Conservation (phyloP, 345 rosid genomes). For the Pugionium cornutum region DNA sequence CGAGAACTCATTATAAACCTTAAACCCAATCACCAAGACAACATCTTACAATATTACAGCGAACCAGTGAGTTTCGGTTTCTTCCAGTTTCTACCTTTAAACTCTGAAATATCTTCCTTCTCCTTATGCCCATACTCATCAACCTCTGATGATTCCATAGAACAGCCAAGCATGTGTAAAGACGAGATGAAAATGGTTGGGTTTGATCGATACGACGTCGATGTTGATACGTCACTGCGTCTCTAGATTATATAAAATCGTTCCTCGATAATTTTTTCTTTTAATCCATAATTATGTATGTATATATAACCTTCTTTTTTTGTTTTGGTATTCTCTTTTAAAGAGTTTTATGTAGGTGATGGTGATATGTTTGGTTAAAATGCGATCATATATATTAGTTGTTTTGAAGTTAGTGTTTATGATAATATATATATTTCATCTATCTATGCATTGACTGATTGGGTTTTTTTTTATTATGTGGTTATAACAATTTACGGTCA, state of each 20-base stretch:
- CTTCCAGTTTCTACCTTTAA: conserved; percentile 49
- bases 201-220: conserved; percentile 28
- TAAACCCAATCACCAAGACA: conserved; percentile 40
- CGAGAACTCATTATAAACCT: conserved; percentile 36
- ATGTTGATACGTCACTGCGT: conserved; percentile 75
- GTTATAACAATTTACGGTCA: too few species aligned
- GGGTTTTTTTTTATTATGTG: too few species aligned
- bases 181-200: conserved; percentile 27
- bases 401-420: conserved; percentile 10
- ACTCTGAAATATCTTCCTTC: conserved; percentile 33
- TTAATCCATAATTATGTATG: conserved; percentile 24
- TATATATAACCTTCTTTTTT: conserved; percentile 28
- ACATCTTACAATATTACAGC: conserved; percentile 33
- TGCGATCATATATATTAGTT: conserved; percentile 21
- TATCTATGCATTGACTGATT: too few species aligned
- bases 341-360: conserved; percentile 28
- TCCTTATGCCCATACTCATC: conserved; percentile 20
- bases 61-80: conserved; percentile 46
- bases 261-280: background rate
- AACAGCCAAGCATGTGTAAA: conserved; percentile 36
- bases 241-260: conserved; percentile 39
- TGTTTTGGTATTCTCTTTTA: conserved; percentile 11
- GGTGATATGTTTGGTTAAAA: conserved; percentile 35
- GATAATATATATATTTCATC: background rate
- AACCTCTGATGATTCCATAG: conserved; percentile 21